Conservation (phyloP, 2,329 filamentous ascomycete genomes). For the Nannizziopsis arthrosporioides region DNA sequence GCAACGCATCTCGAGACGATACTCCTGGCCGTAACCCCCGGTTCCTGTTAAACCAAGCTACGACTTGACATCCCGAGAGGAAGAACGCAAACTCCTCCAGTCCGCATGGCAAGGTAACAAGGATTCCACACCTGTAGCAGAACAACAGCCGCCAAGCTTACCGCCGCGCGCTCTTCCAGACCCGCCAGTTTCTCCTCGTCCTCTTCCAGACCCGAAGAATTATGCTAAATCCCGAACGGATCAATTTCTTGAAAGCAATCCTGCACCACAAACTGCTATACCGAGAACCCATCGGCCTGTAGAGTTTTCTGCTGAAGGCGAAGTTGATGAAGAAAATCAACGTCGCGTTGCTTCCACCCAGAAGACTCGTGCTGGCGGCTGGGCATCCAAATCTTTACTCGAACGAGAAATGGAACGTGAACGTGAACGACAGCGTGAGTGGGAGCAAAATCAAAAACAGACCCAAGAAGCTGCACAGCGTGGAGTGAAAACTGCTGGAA, state of each 20-base stretch:
- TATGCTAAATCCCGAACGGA: constrained; percentile 41
- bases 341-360: constrained; percentile 44
- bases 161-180: constrained; percentile 19
- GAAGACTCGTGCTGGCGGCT: constrained; percentile 48
- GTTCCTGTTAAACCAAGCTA: constrained; percentile 35
- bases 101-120: constrained; percentile 43
- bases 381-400: constrained; percentile 52
- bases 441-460: constrained; percentile 49
- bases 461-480: constrained; percentile 36
- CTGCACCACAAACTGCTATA: constrained; percentile 35
- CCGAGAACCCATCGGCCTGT: constrained; percentile 31
- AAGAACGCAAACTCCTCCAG: constrained; percentile 49
- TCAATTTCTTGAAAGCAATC: constrained; percentile 44
- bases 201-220: constrained; percentile 38
- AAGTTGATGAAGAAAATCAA: constrained; percentile 46
- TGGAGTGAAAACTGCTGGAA: constrained; percentile 36
- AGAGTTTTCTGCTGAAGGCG: constrained; percentile 43
- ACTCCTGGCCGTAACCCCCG: constrained; percentile 22
- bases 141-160: constrained; percentile 15
- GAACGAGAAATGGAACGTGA: constrained; percentile 58
- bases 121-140: constrained; percentile 15
- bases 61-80: constrained; percentile 47
- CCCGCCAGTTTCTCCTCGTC: constrained; percentile 25
- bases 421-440: constrained; percentile 51
- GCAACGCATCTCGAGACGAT: constrained; percentile 8